These are phyloP conservation scores for Hypoxylon sp. DNA, from an alignment of 2,329 filamentous ascomycete genomes.

Conservation along the genomic window DNA sequence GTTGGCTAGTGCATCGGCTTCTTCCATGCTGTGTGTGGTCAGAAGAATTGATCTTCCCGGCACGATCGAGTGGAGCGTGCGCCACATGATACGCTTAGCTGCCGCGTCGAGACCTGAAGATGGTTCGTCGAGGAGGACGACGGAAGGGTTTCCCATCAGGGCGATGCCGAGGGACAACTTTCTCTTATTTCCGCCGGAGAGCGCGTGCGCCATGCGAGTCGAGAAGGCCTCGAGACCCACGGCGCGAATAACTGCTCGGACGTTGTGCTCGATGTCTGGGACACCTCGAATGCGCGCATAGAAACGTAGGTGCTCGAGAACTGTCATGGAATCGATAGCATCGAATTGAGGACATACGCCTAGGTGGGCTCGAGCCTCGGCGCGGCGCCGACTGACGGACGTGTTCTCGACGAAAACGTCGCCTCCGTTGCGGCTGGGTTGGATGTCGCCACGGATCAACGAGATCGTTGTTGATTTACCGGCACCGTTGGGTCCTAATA, in stretches of 20 bases:
- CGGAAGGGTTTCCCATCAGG: conserved; percentile 89
- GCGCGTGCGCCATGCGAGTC: conserved; percentile 79
- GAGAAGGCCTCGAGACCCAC: conserved; percentile 81
- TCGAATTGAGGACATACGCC: conserved; percentile 94
- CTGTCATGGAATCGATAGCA: conserved; percentile 92
- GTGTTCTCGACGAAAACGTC: conserved; percentile 84
- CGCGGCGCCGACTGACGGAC: conserved; percentile 78
- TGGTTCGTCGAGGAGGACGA: conserved; percentile 90
- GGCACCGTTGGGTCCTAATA: conserved; percentile 91
- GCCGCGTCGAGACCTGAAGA: conserved; percentile 90
- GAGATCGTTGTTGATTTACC: conserved; percentile 93
- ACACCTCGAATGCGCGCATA: conserved; percentile 89
- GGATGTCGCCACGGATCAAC: conserved; percentile 88
- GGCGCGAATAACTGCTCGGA: conserved; percentile 80
- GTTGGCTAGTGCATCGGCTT: conserved; percentile 87
- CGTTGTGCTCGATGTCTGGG: conserved; percentile 79
- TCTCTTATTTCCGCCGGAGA: conserved; percentile 93
- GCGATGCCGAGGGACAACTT: conserved; percentile 91
- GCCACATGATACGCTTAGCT: conserved; percentile 94
- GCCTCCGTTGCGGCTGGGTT: conserved; percentile 76
- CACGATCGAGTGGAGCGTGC: conserved; percentile 79
- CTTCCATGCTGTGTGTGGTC: conserved; percentile 96
- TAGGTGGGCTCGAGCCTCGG: conserved; percentile 78
- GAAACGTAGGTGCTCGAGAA: conserved; percentile 86
- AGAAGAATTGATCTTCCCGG: conserved; percentile 85